Base-by-base conservation (phyloP, 139 green algal species). In the Tetradesmus lagerheimii region DNA sequence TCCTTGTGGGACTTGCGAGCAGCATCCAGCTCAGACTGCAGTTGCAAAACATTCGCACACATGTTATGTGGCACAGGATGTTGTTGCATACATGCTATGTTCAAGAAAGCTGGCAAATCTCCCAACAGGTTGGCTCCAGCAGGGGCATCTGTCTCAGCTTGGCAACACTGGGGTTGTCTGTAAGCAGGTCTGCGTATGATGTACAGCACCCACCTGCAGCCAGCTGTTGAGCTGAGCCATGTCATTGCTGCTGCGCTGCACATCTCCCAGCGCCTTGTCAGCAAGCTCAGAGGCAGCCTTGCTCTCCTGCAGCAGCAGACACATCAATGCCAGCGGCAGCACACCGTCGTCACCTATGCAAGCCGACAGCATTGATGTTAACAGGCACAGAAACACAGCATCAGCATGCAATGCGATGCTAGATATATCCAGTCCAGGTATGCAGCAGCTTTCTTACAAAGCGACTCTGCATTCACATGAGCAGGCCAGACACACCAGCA, bases 221-320 rank as follows among this genome's bases (percentile, higher is more conserved):
- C 53, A 87, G 50, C 8, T 43, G 29, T 86, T 87, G 18, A 91
- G 77, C 38, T 87, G 38, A n/a, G 53, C 53, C 50, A 87, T 34
- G 62, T 91, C 87, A 37, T 41, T 91, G 87, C 38, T 78, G 62
- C 87, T 87, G 53, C 78, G 77, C 77, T 91, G 87, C 53, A 84
- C 87, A 50, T 91, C 87, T 34, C 47, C 47, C 53, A 91, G 38
- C 78, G 82, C 78, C 50, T 76, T 75, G 35, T 91, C 87, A 11
- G 87, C n/a, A 20, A 87, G 57, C 25, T 67, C 50, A 34, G 64
- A 34, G 11, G 53, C 57, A 31, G 78, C 53, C 77, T 85, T 77
- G 31, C 50, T 86, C 53, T 91, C 87, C 87, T 91, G 87, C 87
- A 87, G 35, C 34, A 31, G 35, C 76, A 82, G 23, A 23, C n/a